A percentile compares a stretch with the other conserved stretches of the same genome.
Conservation (phyloP, 2,329 filamentous ascomycete genomes). For the Orbilia blumenaviensis region DNA sequence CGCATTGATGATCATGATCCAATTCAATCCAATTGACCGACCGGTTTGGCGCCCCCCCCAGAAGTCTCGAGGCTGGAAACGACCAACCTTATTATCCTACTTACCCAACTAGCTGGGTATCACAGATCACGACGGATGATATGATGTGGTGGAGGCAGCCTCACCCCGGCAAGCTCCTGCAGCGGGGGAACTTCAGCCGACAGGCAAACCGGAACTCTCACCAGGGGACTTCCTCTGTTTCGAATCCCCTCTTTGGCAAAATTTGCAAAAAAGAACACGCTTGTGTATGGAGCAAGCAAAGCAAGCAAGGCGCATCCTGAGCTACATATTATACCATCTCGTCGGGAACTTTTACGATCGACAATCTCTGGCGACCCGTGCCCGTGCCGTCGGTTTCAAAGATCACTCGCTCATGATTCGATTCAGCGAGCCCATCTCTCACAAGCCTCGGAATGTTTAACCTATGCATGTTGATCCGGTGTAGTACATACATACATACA, state of each 20-base stretch:
- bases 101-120: background rate
- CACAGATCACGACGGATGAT: background rate
- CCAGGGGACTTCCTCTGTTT: conserved; percentile 26
- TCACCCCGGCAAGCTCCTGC: conserved; percentile 13
- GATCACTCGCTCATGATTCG: background rate
- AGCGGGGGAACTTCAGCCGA: conserved; percentile 50
- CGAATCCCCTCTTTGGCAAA: conserved; percentile 39
- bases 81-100: no score
- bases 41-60: no score
- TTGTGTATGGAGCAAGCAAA: no score
- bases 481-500: no score
- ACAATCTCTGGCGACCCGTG: conserved; percentile 30
- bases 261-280: background rate
- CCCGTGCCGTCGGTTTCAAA: conserved; percentile 32
- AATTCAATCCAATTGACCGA: background rate
- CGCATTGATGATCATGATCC: no score
- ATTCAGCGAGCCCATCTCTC: background rate
- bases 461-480: no score
- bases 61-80: no score
- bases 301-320: no score
- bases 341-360: conserved; percentile 44
- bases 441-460: background rate
- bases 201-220: conserved; percentile 42
- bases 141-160: conserved; percentile 1
- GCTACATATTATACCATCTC: conserved; percentile 20